Evolutionary conservation across 202 grass and related monocot species (phyloP).

Genomic region (Zoysia matrella): DNA sequence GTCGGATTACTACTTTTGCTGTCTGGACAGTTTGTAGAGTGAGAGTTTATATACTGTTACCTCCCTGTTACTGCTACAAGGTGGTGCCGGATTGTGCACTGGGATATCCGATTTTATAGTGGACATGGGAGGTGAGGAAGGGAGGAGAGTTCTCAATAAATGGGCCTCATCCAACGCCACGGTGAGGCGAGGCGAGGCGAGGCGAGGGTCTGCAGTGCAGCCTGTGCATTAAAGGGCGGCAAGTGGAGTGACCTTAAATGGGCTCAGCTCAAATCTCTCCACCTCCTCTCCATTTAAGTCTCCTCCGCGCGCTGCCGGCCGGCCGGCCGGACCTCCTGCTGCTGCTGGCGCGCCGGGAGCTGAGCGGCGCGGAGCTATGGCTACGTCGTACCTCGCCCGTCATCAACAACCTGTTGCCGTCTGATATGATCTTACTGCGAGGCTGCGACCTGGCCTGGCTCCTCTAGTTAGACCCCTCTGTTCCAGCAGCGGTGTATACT

Average conservation of each 20-base stretch:
- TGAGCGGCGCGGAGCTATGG: not conserved
- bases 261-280: slow-evolving; percentile 47
- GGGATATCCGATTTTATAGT: slow-evolving; percentile 45
- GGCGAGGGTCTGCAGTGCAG: slow-evolving; percentile 24
- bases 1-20: not conserved
- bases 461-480: not conserved
- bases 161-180: slow-evolving; percentile 69
- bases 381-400: not conserved
- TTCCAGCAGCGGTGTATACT: not conserved
- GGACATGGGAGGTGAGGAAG: slow-evolving; percentile 24
- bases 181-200: slow-evolving; percentile 34
- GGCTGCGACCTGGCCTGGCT: not conserved
- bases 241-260: slow-evolving; percentile 71
- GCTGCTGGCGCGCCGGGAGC: slow-evolving; percentile 32
- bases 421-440: not conserved
- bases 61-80: not conserved
- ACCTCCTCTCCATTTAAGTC: slow-evolving; percentile 59
- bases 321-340: slow-evolving; percentile 9
- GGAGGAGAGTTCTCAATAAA: slow-evolving; percentile 50
- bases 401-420: slow-evolving; percentile 36
- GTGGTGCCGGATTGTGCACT: not conserved
- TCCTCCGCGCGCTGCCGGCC: slow-evolving; percentile 6
- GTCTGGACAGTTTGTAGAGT: not conserved
- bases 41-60: not conserved
- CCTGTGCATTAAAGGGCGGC: slow-evolving; percentile 57